Conservation (phyloP, 2,329 filamentous ascomycete genomes). For the Emericellopsis cladophorae region DNA sequence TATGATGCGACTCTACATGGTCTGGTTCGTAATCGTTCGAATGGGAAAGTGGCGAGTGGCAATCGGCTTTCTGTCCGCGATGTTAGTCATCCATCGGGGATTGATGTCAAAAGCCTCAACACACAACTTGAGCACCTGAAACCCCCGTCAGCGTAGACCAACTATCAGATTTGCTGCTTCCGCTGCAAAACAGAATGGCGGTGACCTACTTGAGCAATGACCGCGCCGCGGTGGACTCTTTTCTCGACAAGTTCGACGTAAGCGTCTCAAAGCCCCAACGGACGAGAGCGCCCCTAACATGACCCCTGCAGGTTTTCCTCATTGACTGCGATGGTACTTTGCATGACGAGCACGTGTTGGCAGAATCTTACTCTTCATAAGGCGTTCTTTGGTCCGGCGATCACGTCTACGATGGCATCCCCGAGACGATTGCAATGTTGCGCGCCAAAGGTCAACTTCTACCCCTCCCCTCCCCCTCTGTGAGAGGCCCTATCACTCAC, state of each 20-base stretch:
- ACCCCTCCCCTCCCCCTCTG: not conserved
- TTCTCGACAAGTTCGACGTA: conserved; percentile 87
- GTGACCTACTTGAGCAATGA: conserved; percentile 70
- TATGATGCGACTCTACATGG: too few species aligned
- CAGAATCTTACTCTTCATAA: conserved; percentile 19
- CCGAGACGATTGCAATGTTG: conserved; percentile 75
- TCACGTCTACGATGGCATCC: conserved; percentile 71
- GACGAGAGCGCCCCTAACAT: not conserved
- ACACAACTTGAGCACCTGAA: not conserved
- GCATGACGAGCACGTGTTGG: conserved; percentile 7
- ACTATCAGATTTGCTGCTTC: too few species aligned
- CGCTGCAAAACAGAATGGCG: conserved; percentile 9
- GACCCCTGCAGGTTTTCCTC: conserved; percentile 60
- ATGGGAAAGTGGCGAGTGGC: too few species aligned
- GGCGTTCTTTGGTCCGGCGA: conserved; percentile 96
- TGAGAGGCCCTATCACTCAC: conserved; percentile 1
- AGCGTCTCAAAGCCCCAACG: conserved; percentile 20
- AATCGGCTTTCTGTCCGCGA: too few species aligned
- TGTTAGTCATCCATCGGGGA: not conserved
- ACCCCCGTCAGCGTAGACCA: too few species aligned
- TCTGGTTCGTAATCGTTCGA: too few species aligned
- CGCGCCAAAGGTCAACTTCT: conserved; percentile 55
- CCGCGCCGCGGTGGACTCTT: conserved; percentile 61
- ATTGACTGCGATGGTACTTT: conserved; percentile 88
- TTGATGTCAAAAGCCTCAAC: not conserved